These are phyloP conservation scores for Phytophthora sojae DNA, from an alignment of 352 stramenopile genomes.

Conservation along the genomic window DNA sequence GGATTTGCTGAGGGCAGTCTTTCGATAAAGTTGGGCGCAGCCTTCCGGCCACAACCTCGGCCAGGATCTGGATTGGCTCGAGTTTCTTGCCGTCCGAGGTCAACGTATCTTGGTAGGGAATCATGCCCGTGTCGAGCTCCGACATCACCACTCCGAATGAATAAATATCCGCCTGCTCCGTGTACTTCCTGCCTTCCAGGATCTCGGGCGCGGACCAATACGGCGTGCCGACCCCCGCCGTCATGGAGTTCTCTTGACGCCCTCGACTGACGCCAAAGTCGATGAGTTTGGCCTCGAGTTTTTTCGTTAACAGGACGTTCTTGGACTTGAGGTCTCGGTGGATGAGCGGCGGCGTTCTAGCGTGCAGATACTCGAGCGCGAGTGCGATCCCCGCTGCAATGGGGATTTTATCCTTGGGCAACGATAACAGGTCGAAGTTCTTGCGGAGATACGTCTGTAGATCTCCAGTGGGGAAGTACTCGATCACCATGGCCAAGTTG, in stretches of 20 bases:
- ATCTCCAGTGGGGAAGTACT: constrained; percentile 38
- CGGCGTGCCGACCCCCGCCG: not conserved
- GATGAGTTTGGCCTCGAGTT: not conserved
- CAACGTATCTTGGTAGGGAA: not conserved
- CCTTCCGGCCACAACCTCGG: constrained; percentile 39
- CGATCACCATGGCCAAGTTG: constrained; percentile 47
- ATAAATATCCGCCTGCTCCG: not conserved
- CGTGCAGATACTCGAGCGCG: not conserved
- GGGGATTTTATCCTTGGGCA: not conserved
- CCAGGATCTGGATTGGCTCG: constrained; percentile 41
- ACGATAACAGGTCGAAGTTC: constrained; percentile 14
- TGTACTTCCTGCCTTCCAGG: not conserved
- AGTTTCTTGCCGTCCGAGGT: not conserved
- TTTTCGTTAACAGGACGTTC: not conserved
- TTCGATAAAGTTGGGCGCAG: constrained; percentile 47
- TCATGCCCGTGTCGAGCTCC: not conserved
- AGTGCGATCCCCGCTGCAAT: not conserved
- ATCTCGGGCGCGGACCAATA: not conserved
- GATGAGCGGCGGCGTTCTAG: not conserved
- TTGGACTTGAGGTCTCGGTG: constrained; percentile 5
- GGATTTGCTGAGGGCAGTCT: constrained; percentile 41
- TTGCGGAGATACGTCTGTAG: constrained; percentile 26
- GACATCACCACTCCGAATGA: not conserved
- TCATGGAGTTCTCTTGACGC: not conserved
- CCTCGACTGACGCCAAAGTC: constrained; percentile 1